Conservation (phyloP, 345 rosid species). For the Lumnitzera littorea region DNA sequence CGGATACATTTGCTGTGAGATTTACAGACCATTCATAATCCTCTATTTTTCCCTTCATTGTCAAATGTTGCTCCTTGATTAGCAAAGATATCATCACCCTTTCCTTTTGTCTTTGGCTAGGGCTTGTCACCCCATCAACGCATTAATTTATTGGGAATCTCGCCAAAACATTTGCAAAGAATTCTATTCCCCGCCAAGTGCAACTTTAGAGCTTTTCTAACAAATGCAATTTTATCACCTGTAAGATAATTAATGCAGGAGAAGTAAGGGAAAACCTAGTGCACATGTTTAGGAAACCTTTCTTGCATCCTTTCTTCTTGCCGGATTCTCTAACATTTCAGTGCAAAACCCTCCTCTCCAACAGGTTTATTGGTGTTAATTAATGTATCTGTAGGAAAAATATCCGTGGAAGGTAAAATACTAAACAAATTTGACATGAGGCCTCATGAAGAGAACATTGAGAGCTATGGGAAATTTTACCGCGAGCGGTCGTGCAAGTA, state of each 20-base stretch:
- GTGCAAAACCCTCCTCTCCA: not conserved
- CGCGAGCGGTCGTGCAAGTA: slow-evolving; percentile 71
- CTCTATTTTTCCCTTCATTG: not conserved
- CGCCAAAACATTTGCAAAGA: too few relatives aligned
- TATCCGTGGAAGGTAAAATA: slow-evolving; percentile 67
- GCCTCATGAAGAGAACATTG: slow-evolving; percentile 66
- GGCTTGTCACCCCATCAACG: too few relatives aligned
- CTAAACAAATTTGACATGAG: slow-evolving; percentile 80
- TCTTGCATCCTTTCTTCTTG: too few relatives aligned
- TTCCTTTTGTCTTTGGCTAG: not conserved
- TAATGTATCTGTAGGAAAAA: slow-evolving; percentile 8
- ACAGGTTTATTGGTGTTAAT: not conserved
- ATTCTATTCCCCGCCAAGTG: too few relatives aligned
- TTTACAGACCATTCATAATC: not conserved
- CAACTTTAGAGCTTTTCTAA: too few relatives aligned
- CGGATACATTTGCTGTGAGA: not conserved
- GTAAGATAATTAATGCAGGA: too few relatives aligned
- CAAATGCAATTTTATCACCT: too few relatives aligned
- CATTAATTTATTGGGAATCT: too few relatives aligned
- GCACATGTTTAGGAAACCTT: too few relatives aligned
- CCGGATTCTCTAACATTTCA: too few relatives aligned
- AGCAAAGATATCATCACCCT: not conserved
- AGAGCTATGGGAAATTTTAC: slow-evolving; percentile 67
- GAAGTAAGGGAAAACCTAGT: too few relatives aligned
- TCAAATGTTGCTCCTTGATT: not conserved